A percentile compares a stretch with the other conserved stretches of the same genome.
phyloP scores from a whole-genome alignment of 2,329 filamentous ascomycete species.

The Orbilia javanica region DNA sequence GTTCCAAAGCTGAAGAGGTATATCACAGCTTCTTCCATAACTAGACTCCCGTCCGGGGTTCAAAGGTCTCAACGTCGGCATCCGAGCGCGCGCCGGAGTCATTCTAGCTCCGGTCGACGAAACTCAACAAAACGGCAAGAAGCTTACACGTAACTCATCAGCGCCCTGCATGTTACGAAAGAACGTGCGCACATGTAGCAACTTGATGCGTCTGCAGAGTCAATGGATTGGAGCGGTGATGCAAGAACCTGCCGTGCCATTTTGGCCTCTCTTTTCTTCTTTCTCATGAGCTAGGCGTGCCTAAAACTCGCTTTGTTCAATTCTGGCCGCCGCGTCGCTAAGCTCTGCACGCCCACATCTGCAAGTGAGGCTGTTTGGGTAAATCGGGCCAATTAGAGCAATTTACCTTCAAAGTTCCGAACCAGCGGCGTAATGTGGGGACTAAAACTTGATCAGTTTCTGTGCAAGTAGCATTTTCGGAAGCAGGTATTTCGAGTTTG shows the following conservation, averaged over 20 bases:
- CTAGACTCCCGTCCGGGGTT: constrained; percentile 16
- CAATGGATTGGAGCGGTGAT: constrained; percentile 16
- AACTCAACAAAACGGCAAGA: constrained; percentile 32
- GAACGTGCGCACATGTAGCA: constrained; percentile 37
- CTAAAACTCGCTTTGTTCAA: constrained; percentile 18
- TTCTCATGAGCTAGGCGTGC: constrained; percentile 5
- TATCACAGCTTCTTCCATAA: constrained; percentile 6
- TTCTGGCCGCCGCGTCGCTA: background rate
- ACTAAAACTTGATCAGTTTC: constrained; percentile 28
- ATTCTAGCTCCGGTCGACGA: constrained; percentile 34
- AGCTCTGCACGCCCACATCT: constrained; percentile 4
- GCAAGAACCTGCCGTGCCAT: constrained; percentile 44
- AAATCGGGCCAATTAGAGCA: constrained; percentile 33
- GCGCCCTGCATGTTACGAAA: constrained; percentile 26
- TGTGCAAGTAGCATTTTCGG: constrained; percentile 24
- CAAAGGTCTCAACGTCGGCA: constrained; percentile 28
- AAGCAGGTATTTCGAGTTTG: constrained; percentile 8
- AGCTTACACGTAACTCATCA: constrained; percentile 10
- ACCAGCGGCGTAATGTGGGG: constrained; percentile 29
- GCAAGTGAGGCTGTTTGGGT: constrained; percentile 39
- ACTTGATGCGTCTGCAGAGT: constrained; percentile 30
- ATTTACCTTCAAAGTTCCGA: constrained; percentile 35
- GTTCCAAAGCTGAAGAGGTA: constrained; percentile 11
- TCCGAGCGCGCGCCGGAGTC: constrained; percentile 41
- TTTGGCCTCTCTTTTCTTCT: constrained; percentile 44